Conservation (phyloP, 75 land plant species). For the Chamaecyparis obtusa region DNA sequence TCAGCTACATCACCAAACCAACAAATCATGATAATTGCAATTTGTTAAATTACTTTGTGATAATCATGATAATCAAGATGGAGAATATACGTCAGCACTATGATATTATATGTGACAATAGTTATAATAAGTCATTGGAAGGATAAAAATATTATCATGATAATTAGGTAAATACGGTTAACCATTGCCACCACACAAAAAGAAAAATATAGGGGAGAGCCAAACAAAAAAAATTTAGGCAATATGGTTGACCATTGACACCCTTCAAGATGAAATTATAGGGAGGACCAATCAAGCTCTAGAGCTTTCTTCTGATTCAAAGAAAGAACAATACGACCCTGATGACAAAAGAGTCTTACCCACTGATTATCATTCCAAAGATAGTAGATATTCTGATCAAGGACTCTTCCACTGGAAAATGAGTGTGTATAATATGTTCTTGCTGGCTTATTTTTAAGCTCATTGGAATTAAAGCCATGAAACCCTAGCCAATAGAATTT, state of each 20-base stretch:
- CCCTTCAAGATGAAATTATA: background rate
- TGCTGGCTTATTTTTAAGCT: too few relatives aligned
- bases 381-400: too few relatives aligned
- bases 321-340: too few relatives aligned
- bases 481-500: background rate
- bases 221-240: too few relatives aligned
- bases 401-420: too few relatives aligned
- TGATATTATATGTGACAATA: background rate
- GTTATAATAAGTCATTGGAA: background rate
- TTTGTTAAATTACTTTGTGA: background rate
- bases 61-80: too few relatives aligned
- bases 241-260: too few relatives aligned
- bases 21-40: background rate
- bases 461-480: background rate
- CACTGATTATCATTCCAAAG: too few relatives aligned
- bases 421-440: too few relatives aligned
- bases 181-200: background rate
- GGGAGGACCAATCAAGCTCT: background rate
- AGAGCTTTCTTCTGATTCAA: too few relatives aligned
- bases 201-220: background rate
- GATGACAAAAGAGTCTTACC: too few relatives aligned
- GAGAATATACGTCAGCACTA: background rate
- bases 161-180: too few relatives aligned
- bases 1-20: background rate
- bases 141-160: background rate